These are phyloP conservation scores for Polytrichum commune DNA, from an alignment of 225 moss, liverwort and hornwort genomes.

Conservation along the genomic window DNA sequence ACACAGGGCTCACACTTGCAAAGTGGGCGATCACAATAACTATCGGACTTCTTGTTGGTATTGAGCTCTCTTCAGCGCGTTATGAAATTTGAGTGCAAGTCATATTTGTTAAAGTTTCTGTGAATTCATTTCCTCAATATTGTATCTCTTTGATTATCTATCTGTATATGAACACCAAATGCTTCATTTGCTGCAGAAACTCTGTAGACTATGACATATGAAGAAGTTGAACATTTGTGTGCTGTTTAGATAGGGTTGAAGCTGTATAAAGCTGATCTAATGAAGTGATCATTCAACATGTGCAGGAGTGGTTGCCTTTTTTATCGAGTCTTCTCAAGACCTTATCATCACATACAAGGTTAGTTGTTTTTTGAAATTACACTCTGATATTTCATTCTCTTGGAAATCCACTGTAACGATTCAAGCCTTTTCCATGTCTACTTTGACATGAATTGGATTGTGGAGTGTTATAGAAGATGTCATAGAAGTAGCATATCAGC, in stretches of 20 bases:
- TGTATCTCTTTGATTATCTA: too few species aligned
- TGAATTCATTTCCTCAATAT: not conserved
- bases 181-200: not conserved
- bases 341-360: constrained; percentile 39
- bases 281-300: not conserved
- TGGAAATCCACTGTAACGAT: too few species aligned
- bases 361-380: too few species aligned
- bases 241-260: too few species aligned
- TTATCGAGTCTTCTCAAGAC: constrained; percentile 48
- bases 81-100: not conserved
- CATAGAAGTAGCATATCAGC: too few species aligned
- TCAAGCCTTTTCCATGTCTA: too few species aligned
- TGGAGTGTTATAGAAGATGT: too few species aligned
- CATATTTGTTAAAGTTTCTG: not conserved
- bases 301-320: constrained; percentile 41
- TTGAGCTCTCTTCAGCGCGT: not conserved
- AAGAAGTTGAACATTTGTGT: too few species aligned
- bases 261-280: not conserved
- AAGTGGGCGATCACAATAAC: constrained; percentile 76
- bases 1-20: constrained; percentile 78
- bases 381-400: too few species aligned
- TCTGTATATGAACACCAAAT: too few species aligned
- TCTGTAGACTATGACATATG: not conserved
- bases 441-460: too few species aligned
- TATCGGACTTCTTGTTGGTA: constrained; percentile 77